Evolutionary conservation across 306 rosid species (phyloP), one percentile per base, ranked within the genome.

Genomic region (Cucumis cinereus): DNA sequence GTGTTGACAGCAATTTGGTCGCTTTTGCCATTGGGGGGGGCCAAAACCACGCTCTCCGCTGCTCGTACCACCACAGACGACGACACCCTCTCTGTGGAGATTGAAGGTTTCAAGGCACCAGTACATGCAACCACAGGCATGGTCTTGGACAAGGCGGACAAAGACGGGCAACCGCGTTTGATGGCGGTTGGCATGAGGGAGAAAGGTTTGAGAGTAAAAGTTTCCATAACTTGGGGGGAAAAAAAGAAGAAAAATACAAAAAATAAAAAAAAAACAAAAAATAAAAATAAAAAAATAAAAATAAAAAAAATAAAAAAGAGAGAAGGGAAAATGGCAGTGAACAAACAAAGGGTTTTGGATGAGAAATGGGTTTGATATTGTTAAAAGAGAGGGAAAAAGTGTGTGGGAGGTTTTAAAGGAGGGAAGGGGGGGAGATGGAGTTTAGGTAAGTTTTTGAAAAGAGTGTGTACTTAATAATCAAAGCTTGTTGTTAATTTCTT

Each of bases 11-110:
- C 83, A 73, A 85, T 85, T 69, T 87, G 88, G 10, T 84, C 82
- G 58, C 60, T 82, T 55, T 83, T 88, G 49, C 85, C 88, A 59
- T 82, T 90, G 5, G 72, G 72, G 9, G 60, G 87, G 17, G 93
- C 77, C 76, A 90, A 73, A 30, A 89, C 94, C 87, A 88, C 83
- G 78, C 85, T 93, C 78, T 90, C 74, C 6, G 56, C 94, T 3
- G 93, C 85, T 49, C 76, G 66, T 35, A 77, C 79, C 76, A 79
- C 80, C 38, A 88, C 19, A 24, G 52, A 38, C 38, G 55, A 45
- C 38, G 55, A 45, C 16, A 45, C 63, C 69, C 86, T 85, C 59
- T 84, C 81, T 10, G 75, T 80, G 30, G 85, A 77, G 77, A 85
- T 83, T 41, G 89, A 87, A 80, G 87, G 80, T 73, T 86, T 91